Evolutionary conservation across 805 yeast genomes (phyloP), one percentile per base, ranked within the genome.

Genomic region (Huiozyma naganishii): DNA sequence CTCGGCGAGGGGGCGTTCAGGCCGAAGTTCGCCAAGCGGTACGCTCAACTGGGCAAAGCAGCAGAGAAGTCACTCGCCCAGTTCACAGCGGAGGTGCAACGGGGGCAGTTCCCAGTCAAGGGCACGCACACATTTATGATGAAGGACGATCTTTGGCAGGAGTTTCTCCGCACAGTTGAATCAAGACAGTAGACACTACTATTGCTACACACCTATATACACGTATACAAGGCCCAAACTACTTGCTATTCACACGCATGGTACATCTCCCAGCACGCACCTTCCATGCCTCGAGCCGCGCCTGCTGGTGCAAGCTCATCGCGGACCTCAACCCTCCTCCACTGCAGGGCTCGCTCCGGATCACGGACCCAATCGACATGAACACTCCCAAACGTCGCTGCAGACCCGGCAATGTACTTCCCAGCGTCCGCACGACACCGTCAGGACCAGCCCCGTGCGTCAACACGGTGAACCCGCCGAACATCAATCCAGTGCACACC

Each of bases 381-480:
- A 90, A 87, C 54, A 90, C n/a, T 74, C 36, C 97, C 97, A 66
- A 92, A 90, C 8, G 97, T 90, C 40, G 94, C 96, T 2, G 95
- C 96, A 5, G 96, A 86, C 44, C 97, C 97, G 56, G 83, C 81
- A 66, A 92, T 89, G 67, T 89, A 92, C 68, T 90, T 95, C 45
- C 97, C 59, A 92, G 70, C 1, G 97, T 90, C 69, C 95, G 81
- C 80, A 92, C 84, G 45, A 86, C 86, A 45, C 99, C 99, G 59
- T 86, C 84, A 40, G 99, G 98, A 10, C 95, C 96, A n/a, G 98
- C 92, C 13, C 99, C 99, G 52, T 83, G 80, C 45, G 88, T 89
- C 51, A 87, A 64, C 53, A 94, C 83, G 46, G 96, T 82, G 58
- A 85, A 79, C 27, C 96, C 95, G 41, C 97, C 98, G 64, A 90